Evolutionary conservation across 192 early-diverging fungal genomes (phyloP).

Genomic region (Chytriomyces confervae): DNA sequence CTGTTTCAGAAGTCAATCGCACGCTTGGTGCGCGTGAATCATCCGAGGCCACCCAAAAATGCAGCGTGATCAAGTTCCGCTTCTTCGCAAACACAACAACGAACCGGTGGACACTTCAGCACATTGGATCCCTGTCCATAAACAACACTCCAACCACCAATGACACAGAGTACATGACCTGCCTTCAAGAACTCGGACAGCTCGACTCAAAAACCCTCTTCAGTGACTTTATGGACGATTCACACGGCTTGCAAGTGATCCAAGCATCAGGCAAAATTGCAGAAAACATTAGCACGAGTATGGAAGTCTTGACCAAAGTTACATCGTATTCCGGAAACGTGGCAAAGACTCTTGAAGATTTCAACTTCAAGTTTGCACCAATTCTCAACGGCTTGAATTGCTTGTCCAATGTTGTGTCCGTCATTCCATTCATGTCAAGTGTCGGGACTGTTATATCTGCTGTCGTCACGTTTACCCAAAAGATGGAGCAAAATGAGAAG

Average conservation of each 20-base stretch:
- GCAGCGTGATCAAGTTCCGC: no score
- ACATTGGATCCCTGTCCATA: no score
- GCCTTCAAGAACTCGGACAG: no score
- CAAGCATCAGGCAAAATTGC: conserved; percentile 5
- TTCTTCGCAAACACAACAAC: no score
- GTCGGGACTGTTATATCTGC: conserved; percentile 14
- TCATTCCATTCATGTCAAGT: conserved; percentile 24
- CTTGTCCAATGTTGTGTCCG: conserved; percentile 16
- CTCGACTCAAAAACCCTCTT: no score
- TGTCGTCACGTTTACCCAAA: conserved; percentile 17
- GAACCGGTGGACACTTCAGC: no score
- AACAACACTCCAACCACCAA: no score
- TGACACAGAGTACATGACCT: no score
- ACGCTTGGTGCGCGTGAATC: no score
- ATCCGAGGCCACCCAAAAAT: no score
- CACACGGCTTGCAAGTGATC: neutral
- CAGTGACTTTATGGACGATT: no score
- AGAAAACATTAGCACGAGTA: neutral
- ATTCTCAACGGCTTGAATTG: neutral
- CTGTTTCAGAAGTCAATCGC: no score
- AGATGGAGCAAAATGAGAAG: conserved; percentile 20
- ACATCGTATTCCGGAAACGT: conserved; percentile 25
- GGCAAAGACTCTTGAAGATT: conserved; percentile 1
- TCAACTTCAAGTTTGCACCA: conserved; percentile 21
- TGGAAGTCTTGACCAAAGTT: conserved; percentile 14